Conservation (phyloP, 139 green algal species). For the Chlamydomonas asymmetrica region DNA sequence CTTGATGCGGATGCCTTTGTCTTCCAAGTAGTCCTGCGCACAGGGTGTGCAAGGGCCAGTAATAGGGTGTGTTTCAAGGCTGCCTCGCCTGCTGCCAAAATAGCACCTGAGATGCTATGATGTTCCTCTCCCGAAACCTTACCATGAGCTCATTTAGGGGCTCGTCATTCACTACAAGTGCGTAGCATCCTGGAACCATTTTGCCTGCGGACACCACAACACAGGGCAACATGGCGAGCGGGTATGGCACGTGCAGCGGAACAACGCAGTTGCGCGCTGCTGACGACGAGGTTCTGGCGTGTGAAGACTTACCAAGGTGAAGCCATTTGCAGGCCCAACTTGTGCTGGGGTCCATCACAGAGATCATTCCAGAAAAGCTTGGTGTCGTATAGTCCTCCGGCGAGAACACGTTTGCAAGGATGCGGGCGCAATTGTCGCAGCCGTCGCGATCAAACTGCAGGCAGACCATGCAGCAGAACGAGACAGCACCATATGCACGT, state of each 20-base stretch:
- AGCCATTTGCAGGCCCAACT: slow-evolving; percentile 76
- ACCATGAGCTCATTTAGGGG: slow-evolving; percentile 28
- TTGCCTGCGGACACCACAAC: slow-evolving; percentile 9
- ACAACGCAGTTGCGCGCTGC: background rate
- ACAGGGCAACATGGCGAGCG: too few species aligned
- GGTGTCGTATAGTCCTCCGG: slow-evolving; percentile 71
- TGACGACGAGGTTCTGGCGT: background rate
- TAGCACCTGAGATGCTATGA: slow-evolving; percentile 1
- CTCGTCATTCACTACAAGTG: slow-evolving; percentile 36
- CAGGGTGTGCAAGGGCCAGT: background rate
- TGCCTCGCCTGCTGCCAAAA: background rate
- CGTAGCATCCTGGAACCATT: slow-evolving; percentile 31
- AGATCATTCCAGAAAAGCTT: slow-evolving; percentile 73
- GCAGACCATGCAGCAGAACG: background rate
- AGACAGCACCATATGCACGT: background rate
- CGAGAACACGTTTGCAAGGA: slow-evolving; percentile 57
- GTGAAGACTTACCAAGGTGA: slow-evolving; percentile 48
- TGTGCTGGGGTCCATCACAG: slow-evolving; percentile 63
- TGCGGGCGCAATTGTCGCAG: slow-evolving; percentile 79
- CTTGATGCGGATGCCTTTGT: slow-evolving; percentile 2
- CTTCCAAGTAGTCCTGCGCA: slow-evolving; percentile 10
- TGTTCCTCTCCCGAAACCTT: too few species aligned
- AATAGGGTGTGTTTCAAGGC: background rate
- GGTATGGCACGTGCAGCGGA: background rate
- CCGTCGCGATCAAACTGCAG: slow-evolving; percentile 58